Conservation (phyloP, 1,284 basidiomycete species). For the Microbotryum lychnidis-dioicae region DNA sequence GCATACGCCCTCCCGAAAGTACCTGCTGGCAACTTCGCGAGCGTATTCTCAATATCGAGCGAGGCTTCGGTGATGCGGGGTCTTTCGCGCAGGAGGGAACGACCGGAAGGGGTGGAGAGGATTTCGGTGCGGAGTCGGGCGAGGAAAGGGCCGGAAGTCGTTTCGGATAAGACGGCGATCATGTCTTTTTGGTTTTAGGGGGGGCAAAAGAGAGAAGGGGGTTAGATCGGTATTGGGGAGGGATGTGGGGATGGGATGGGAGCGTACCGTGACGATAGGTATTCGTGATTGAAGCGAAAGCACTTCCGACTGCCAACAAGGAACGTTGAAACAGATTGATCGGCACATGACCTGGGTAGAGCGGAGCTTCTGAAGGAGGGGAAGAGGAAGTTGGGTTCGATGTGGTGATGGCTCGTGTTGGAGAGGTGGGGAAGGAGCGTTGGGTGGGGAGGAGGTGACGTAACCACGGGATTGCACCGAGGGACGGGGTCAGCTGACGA, state of each 20-base stretch:
- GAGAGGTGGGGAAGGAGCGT: too few relatives aligned
- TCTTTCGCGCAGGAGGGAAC: constrained; percentile 56
- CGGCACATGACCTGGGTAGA: constrained; percentile 66
- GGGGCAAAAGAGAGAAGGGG: too few relatives aligned
- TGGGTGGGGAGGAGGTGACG: too few relatives aligned
- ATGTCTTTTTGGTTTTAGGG: constrained; percentile 52
- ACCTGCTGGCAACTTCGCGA: constrained; percentile 61
- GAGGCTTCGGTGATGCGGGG: constrained; percentile 73
- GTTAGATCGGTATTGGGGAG: too few relatives aligned
- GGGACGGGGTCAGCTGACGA: too few relatives aligned
- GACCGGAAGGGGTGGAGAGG: constrained; percentile 54
- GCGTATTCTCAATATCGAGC: constrained; percentile 57
- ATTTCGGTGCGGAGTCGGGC: constrained; percentile 69
- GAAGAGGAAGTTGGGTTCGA: too few relatives aligned
- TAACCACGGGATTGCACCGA: too few relatives aligned
- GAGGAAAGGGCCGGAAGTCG: constrained; percentile 74
- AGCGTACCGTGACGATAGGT: constrained; percentile 73
- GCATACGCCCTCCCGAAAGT: constrained; percentile 82
- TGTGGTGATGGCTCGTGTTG: too few relatives aligned
- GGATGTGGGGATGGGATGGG: background rate
- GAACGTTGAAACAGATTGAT: constrained; percentile 71
- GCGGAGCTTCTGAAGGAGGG: constrained; percentile 9
- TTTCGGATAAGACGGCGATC: constrained; percentile 85
- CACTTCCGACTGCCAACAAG: constrained; percentile 77
- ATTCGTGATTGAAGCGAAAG: constrained; percentile 70